A percentile compares a stretch with the other conserved stretches of the same genome.
phyloP scores from a whole-genome alignment of 2,329 filamentous ascomycete genomes.

The Zymoseptoria crescenta region DNA sequence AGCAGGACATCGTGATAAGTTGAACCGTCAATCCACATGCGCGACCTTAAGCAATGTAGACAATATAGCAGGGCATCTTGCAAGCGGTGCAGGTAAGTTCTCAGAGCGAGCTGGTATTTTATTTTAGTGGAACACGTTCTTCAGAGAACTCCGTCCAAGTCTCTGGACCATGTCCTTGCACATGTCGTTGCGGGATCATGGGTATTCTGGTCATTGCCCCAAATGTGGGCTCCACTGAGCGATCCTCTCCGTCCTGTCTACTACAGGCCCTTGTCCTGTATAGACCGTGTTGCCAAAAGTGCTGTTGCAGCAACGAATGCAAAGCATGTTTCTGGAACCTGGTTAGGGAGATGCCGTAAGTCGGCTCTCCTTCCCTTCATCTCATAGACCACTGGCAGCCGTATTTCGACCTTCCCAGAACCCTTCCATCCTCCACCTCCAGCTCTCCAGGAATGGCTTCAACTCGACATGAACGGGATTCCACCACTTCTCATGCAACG shows the following conservation, averaged over 20 bases:
- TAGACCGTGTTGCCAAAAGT: not conserved
- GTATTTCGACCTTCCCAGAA: constrained; percentile 30
- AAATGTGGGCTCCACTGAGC: not conserved
- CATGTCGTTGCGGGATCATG: too few relatives aligned
- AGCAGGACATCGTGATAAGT: too few relatives aligned
- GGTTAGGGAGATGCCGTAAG: not conserved
- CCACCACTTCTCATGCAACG: constrained; percentile 37
- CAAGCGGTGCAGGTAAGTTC: not conserved
- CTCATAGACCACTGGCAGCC: not conserved
- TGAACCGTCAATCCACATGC: too few relatives aligned
- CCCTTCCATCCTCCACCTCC: constrained; percentile 32
- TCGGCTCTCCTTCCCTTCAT: not conserved
- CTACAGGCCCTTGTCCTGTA: not conserved
- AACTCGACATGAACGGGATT: constrained; percentile 27
- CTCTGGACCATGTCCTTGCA: too few relatives aligned
- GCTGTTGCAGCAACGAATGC: not conserved
- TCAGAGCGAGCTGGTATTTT: not conserved
- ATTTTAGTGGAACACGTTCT: too few relatives aligned
- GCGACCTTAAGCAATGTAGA: not conserved
- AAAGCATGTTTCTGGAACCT: not conserved
- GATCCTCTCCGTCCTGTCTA: not conserved
- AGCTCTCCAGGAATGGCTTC: constrained; percentile 24
- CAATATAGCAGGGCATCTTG: not conserved
- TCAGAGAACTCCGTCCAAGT: too few relatives aligned
- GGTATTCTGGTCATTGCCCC: not conserved